These are phyloP conservation scores for Aspergillus pseudonomiae DNA, from an alignment of 2,329 filamentous ascomycete species.

Conservation along the genomic window DNA sequence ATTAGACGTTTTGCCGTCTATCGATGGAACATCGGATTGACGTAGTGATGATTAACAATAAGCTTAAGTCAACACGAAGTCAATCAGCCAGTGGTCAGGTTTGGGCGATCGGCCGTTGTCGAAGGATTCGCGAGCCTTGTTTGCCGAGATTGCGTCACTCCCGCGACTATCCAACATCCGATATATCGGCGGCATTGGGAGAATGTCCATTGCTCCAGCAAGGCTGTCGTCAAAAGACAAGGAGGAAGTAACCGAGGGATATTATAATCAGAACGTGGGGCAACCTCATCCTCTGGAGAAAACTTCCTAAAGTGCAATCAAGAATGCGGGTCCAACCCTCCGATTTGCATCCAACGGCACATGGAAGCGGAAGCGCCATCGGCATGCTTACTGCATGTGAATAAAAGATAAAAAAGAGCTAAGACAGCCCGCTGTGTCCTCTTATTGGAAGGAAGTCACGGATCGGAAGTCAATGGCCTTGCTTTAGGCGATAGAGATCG, in stretches of 20 bases:
- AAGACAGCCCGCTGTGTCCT: not conserved
- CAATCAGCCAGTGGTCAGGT: not conserved
- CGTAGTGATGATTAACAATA: not conserved
- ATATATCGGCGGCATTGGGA: not conserved
- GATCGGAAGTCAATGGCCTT: not conserved
- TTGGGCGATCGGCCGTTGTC: not conserved
- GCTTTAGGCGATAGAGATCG: slow-evolving; percentile 5
- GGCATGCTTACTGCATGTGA: not conserved
- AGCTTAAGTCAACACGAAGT: not conserved
- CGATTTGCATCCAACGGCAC: not conserved
- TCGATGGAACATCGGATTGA: not conserved
- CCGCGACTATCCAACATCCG: not conserved
- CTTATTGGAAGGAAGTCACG: not conserved
- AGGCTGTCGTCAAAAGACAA: not conserved
- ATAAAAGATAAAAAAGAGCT: not conserved
- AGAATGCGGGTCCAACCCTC: not conserved
- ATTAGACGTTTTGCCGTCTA: not conserved
- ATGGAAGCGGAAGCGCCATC: not conserved
- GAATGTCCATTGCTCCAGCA: not conserved
- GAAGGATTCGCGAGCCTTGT: not conserved
- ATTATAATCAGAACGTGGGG: not conserved
- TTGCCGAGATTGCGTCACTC: slow-evolving; percentile 3
- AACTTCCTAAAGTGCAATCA: not conserved
- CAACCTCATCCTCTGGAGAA: not conserved
- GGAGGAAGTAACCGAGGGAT: not conserved